A percentile compares a stretch with the other conserved stretches of the same genome.
These are phyloP conservation scores for Aureobasidium subglaciale DNA, from an alignment of 2,329 filamentous ascomycete genomes.

Conservation along the genomic window DNA sequence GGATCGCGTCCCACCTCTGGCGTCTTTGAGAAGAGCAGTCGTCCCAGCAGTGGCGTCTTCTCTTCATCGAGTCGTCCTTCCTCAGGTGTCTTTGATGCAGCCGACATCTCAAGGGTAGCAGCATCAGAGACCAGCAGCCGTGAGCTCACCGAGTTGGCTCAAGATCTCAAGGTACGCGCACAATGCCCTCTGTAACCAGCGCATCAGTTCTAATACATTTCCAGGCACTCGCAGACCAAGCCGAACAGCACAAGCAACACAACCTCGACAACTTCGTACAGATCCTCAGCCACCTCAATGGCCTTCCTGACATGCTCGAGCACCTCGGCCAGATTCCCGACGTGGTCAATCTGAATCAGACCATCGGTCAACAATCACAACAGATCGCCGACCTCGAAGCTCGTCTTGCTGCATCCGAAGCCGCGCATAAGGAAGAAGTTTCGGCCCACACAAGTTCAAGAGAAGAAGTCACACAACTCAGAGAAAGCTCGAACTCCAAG, in stretches of 20 bases:
- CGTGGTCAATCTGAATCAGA: neutral
- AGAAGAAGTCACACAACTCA: neutral
- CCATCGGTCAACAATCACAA: slow-evolving; percentile 3
- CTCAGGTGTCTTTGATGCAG: neutral
- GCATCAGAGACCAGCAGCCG: slow-evolving; percentile 1
- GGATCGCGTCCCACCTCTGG: neutral
- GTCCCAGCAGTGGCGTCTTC: slow-evolving; percentile 2
- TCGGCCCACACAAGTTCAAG: neutral
- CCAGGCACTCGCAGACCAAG: slow-evolving; percentile 8
- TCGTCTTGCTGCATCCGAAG: neutral
- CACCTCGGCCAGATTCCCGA: slow-evolving; percentile 6
- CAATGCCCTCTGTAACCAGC: neutral
- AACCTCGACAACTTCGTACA: slow-evolving; percentile 10
- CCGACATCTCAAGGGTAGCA: neutral
- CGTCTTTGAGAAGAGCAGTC: slow-evolving; percentile 1
- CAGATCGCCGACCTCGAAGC: slow-evolving; percentile 9
- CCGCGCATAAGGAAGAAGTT: neutral
- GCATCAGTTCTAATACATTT: neutral
- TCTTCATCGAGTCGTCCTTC: slow-evolving; percentile 3
- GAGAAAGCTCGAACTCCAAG: neutral
- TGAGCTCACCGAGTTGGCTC: slow-evolving; percentile 1
- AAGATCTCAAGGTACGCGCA: slow-evolving; percentile 3
- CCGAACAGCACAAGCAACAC: slow-evolving; percentile 8
- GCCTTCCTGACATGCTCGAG: slow-evolving; percentile 7
- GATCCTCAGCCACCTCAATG: slow-evolving; percentile 5